phyloP scores from a whole-genome alignment of 345 rosid species.

The Salix suchowensis region DNA sequence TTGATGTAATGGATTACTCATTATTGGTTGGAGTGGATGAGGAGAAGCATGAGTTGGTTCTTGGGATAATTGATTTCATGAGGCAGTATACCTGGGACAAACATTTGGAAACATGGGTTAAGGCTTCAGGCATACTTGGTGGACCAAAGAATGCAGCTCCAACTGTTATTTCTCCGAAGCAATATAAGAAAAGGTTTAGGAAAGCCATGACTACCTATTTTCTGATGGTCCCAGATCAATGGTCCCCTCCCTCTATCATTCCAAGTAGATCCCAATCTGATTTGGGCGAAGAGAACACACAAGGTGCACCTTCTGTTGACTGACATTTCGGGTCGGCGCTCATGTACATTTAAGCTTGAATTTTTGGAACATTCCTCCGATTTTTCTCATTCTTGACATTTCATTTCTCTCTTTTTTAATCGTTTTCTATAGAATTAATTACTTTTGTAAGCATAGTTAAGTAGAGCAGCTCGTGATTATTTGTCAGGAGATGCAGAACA shows the following conservation, averaged over 20 bases:
- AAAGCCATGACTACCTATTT: conserved; percentile 92
- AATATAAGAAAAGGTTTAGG: conserved; percentile 92
- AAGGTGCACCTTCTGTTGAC: conserved; percentile 34
- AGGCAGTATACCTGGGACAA: conserved; percentile 99
- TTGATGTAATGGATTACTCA: conserved; percentile 97
- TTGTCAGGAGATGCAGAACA: conserved; percentile 37
- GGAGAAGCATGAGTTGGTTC: conserved; percentile 74
- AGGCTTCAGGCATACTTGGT: conserved; percentile 84
- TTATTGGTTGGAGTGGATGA: conserved; percentile 90
- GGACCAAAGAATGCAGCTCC: conserved; percentile 77
- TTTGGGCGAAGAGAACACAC: conserved; percentile 53
- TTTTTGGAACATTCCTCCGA: conserved; percentile 16
- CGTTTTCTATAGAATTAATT: conserved; percentile 29
- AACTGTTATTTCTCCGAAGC: conserved; percentile 91
- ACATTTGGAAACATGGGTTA: conserved; percentile 94
- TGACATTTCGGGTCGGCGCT: conserved; percentile 20
- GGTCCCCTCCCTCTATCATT: conserved; percentile 62
- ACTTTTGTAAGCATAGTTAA: conserved; percentile 23
- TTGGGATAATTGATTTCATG: conserved; percentile 94
- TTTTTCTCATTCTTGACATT: conserved; percentile 15
- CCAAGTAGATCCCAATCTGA: conserved; percentile 57
- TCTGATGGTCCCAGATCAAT: conserved; percentile 93
- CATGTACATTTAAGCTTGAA: conserved; percentile 34
- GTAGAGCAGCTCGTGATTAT: conserved; percentile 17
- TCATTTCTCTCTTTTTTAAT: conserved; percentile 10